Conservation (phyloP, 2,329 filamentous ascomycete species). For the Domatiomyces globalis region DNA sequence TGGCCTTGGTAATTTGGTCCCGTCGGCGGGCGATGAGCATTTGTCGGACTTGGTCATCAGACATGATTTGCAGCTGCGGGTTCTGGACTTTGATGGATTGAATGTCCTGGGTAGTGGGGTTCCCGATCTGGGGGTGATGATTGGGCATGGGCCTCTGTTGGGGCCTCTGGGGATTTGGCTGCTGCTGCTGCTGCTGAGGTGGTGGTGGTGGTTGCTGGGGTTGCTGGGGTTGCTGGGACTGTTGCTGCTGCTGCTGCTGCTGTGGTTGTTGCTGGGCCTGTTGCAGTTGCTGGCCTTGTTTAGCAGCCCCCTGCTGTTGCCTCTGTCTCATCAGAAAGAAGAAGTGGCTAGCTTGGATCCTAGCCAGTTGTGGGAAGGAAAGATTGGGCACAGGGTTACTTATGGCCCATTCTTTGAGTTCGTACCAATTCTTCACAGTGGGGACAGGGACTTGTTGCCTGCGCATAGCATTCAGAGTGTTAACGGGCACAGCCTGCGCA, state of each 20-base stretch:
- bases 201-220: conserved; percentile 7
- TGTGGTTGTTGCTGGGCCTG: background rate
- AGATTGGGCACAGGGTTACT: conserved; percentile 11
- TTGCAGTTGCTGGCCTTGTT: conserved; percentile 1
- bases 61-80: conserved; percentile 7
- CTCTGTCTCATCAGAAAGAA: conserved; percentile 2
- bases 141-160: conserved; percentile 4
- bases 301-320: background rate
- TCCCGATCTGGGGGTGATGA: conserved; percentile 2
- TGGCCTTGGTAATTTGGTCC: conserved; percentile 7
- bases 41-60: conserved; percentile 13
- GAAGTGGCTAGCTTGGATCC: conserved; percentile 15
- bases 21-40: conserved; percentile 11
- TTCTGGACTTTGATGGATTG: conserved; percentile 10
- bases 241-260: conserved; percentile 4
- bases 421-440: conserved; percentile 11
- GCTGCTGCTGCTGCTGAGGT: conserved; percentile 5
- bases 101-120: conserved; percentile 9
- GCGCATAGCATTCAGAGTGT: conserved; percentile 7
- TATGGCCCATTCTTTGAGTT: conserved; percentile 14
- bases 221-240: conserved; percentile 1
- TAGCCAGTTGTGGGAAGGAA: conserved; percentile 8
- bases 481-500: conserved; percentile 9
- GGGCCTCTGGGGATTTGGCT: conserved; percentile 4
- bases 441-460: conserved; percentile 11